A percentile compares a stretch with the other conserved stretches of the same genome.
These are phyloP conservation scores for Moesziomyces globuligerus DNA, from an alignment of 1,284 basidiomycete species.

Conservation along the genomic window DNA sequence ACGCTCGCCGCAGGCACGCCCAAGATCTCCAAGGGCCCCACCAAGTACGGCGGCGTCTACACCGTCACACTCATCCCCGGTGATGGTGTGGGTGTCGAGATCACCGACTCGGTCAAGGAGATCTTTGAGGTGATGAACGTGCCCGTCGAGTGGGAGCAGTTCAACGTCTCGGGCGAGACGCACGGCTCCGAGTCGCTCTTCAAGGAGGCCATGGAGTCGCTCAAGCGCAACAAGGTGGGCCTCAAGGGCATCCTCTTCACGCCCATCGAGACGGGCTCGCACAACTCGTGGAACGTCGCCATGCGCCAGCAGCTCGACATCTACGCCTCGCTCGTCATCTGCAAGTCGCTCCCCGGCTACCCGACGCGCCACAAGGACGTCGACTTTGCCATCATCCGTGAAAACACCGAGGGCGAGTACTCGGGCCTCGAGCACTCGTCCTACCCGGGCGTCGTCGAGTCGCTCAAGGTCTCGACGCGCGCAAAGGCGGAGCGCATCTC, in stretches of 20 bases:
- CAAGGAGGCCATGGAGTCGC: slow-evolving; percentile 89
- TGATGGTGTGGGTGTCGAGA: slow-evolving; percentile 84
- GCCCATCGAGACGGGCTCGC: slow-evolving; percentile 92
- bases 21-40: slow-evolving; percentile 78
- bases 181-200: slow-evolving; percentile 92
- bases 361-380: slow-evolving; percentile 95
- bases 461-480: slow-evolving; percentile 94
- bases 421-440: slow-evolving; percentile 94
- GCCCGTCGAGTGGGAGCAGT: slow-evolving; percentile 99
- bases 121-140: slow-evolving; percentile 97
- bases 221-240: slow-evolving; percentile 97
- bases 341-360: slow-evolving; percentile 97
- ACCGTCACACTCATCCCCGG: slow-evolving; percentile 67
- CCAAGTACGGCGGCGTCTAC: slow-evolving; percentile 90
- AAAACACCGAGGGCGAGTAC: slow-evolving; percentile 99
- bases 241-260: slow-evolving; percentile 99
- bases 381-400: slow-evolving; percentile 98
- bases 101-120: slow-evolving; percentile 98
- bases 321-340: slow-evolving; percentile 96
- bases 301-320: slow-evolving; percentile 99
- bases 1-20: slow-evolving; percentile 83
- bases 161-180: slow-evolving; percentile 95
- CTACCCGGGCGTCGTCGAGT: slow-evolving; percentile 98
- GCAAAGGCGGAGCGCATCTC: slow-evolving; percentile 96
- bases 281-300: slow-evolving; percentile 99